Base-by-base conservation (phyloP, 2,329 filamentous ascomycete genomes). In the Cladosporium sp. region DNA sequence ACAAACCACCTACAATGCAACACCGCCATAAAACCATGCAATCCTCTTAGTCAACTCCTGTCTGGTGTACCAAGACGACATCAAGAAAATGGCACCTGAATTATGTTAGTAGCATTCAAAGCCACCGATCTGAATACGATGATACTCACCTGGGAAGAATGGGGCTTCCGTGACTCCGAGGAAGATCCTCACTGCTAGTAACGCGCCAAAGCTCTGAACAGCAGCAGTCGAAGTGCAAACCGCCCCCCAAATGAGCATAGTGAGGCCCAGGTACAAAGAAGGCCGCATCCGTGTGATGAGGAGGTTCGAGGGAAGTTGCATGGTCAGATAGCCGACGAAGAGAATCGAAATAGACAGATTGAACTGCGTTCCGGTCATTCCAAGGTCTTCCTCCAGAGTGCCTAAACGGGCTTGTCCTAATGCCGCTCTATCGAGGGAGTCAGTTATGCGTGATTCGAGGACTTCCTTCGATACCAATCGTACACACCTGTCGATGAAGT, bases 301-400 rank as follows among this genome's bases (percentile, higher is more conserved):
- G 50, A 83, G 68, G 53, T 84, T 84, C 0, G 78, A 82, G 0
- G 80, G 81, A 0, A 84, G 65, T 59, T 84, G 79, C 74, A 83
- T 82, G 11, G 82, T 64, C 0, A 83, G 66, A 56, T 84, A 84
- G 3, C 79, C 75, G 1, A 81, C 77, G 53, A 80, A 82, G 25
- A 79, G 67, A 56, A 79, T 77, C 53, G 72, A 75, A 4, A 75
- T 78, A 9, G 74, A 73, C 1, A 79, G 63, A 55, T 81, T 80
- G 58, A 78, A 82, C 41, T 83, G 76, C 2, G 76, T 80, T 7
- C 77, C 77, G 5, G 60, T 67, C 74, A 82, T 78, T 1, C 63
- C 64, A 0, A 82, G 65, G 50, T 82, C 79, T 18, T 67, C 50
- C 51, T 82, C 78, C 0, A 82, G 66, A 0, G 72, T 72, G 0